Conservation (phyloP, 768 basidiomycete species). For the Chalciporus piperatus region DNA sequence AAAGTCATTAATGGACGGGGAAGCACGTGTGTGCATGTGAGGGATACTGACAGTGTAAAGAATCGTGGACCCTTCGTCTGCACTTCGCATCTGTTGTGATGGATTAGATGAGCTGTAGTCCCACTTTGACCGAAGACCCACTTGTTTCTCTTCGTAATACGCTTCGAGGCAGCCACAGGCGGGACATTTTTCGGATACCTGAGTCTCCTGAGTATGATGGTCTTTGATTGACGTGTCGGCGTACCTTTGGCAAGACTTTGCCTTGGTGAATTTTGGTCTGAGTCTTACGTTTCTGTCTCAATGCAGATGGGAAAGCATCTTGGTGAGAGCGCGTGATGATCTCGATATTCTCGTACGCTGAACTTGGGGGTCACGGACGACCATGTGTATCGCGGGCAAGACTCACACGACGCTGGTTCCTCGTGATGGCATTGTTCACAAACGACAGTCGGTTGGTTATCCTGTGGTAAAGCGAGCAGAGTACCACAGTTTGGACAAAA, state of each 20-base stretch:
- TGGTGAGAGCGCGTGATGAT: constrained; percentile 90
- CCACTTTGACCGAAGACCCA: constrained; percentile 28
- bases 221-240: constrained; percentile 31
- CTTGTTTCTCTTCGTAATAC: constrained; percentile 88
- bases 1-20: constrained; percentile 5
- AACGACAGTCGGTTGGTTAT: constrained; percentile 65
- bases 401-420: constrained; percentile 88
- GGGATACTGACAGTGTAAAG: constrained; percentile 80
- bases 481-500: constrained; percentile 96
- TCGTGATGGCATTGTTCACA: constrained; percentile 89
- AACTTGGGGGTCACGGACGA: neutral
- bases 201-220: neutral
- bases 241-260: constrained; percentile 64
- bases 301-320: constrained; percentile 88
- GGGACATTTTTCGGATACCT: constrained; percentile 92
- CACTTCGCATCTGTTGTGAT: constrained; percentile 66
- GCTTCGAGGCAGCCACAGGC: constrained; percentile 82
- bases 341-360: constrained; percentile 90
- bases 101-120: neutral
- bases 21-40: neutral
- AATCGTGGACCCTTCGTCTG: constrained; percentile 92
- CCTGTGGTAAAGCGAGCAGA: constrained; percentile 76
- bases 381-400: neutral
- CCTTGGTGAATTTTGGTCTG: constrained; percentile 77
- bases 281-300: constrained; percentile 86